Base-by-base conservation (phyloP, 257 asterid species). In the Forsythia suspensa region DNA sequence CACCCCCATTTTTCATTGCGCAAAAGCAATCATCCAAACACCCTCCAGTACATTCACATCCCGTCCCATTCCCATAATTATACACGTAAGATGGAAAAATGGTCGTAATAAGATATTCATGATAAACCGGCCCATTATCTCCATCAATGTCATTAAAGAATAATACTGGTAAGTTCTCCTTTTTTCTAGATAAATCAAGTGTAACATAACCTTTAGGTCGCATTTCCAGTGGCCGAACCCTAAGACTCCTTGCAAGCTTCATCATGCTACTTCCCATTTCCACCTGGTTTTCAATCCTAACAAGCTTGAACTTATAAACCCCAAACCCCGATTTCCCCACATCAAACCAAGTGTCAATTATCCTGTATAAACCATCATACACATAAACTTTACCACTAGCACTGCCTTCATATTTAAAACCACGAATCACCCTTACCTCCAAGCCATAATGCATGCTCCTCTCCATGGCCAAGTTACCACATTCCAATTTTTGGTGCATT, bases 371-470 rank as follows among this genome's bases (percentile, higher is more conserved):
- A 0, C 98, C 99, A 87, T 95, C 97, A 73, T 93, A 95, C 16
- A 93, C 98, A 79, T 91, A 95, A 5, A 93, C 93, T 75, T 92
- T 91, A 42, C 91, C 93, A 76, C 89, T 89, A 52, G 85, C 86
- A 84, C 94, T 85, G 5, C 95, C 96, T 72, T 93, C 93, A 13
- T 92, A 92, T 70, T 84, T 92, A 65, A 91, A 85, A 5, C 99
- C 99, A 1, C 98, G 92, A 44, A 95, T 88, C 11, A 95, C 99
- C 48, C 97, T 88, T 48, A 91, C 94, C 93, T 95, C 98, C 37
- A 93, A 82, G 3, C 91, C 96, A 48, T 95, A 91, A 70, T 75
- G 70, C 99, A 90, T 91, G 79, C 98, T 95, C 87, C 96, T 87
- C 81, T 93, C 99, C 87, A 93, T 34, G 0, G 95, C 98, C 83